These are phyloP conservation scores for Kazachstania martiniae DNA, from an alignment of 805 yeast genomes.

Conservation along the genomic window DNA sequence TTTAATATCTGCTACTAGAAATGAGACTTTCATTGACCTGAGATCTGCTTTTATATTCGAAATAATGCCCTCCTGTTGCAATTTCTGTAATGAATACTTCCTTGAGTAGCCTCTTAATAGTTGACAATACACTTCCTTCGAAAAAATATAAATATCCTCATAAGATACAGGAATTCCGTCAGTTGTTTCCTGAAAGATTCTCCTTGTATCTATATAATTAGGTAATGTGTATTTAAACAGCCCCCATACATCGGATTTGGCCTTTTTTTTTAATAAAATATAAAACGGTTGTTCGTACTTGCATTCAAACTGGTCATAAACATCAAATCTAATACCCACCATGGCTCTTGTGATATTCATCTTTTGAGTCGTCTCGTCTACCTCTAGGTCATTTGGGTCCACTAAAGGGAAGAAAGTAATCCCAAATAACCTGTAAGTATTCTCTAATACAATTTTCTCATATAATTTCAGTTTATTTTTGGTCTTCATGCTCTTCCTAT, in stretches of 20 bases:
- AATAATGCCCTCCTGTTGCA: slow-evolving; percentile 9
- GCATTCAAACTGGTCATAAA: slow-evolving; percentile 20
- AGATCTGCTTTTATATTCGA: slow-evolving; percentile 14
- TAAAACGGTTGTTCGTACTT: slow-evolving; percentile 30
- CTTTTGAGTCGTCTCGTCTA: slow-evolving; percentile 7
- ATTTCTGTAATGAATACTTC: slow-evolving; percentile 6
- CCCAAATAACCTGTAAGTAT: slow-evolving; percentile 30
- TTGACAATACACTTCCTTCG: slow-evolving; percentile 17
- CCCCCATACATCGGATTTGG: slow-evolving; percentile 23
- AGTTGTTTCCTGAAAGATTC: slow-evolving; percentile 10
- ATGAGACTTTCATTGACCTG: slow-evolving; percentile 10
- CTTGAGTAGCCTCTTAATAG: no score
- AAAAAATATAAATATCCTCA: slow-evolving; percentile 19
- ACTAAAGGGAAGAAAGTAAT: slow-evolving; percentile 31
- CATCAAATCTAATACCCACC: slow-evolving; percentile 32
- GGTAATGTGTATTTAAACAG: slow-evolving; percentile 32
- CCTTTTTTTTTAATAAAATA: slow-evolving; percentile 23
- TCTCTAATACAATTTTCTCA: slow-evolving; percentile 23
- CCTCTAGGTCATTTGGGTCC: slow-evolving; percentile 25
- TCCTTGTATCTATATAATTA: slow-evolving; percentile 14
- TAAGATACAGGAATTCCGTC: slow-evolving; percentile 6
- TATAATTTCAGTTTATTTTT: slow-evolving; percentile 3
- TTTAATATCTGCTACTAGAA: slow-evolving; percentile 4
- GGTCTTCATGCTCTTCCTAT: slow-evolving; percentile 6
- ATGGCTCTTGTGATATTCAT: slow-evolving; percentile 14